Base-by-base conservation (phyloP, 176 grass and related monocot genomes). In the Ananas comosus region DNA sequence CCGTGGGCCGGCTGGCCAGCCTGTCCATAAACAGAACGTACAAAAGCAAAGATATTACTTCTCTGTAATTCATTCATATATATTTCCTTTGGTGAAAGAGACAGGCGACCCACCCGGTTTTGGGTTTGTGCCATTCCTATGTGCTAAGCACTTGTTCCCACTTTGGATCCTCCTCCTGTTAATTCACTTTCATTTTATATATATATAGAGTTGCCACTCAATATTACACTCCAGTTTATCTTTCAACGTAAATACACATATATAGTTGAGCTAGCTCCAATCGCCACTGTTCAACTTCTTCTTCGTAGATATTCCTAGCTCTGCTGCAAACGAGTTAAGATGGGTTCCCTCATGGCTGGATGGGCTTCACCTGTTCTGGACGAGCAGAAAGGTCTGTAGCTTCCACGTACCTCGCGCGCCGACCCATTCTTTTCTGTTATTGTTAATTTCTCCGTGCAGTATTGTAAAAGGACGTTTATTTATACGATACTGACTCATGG, bases 261-360 rank as follows among this genome's bases (percentile, higher is more conserved):
- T 0, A 6, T 23, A 7, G 5, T 7, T 42, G 6, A 42, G 33
- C 33, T 7, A 42, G 33, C 33, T 42, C 33, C 33, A 42, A 42
- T 42, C 33, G 33, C 33, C 4, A 7, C 0, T 42, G 33, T 42
- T 42, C 33, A 42, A 42, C 5, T 42, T 42, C 33, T 42, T 42
- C 33, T 42, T 42, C 33, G 7, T 42, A 42, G 4, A 42, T 7
- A 42, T 7, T 42, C 33, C 33, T 42, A 6, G 33, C 33, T 6
- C 22, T 23, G 22, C 5, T 42, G 33, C 33, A 6, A 42, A 42
- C 4, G 6, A 42, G 33, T 42, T 42, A 59, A 80, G 10, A 97
- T 97, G 93, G 93, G 93, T 3, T 97, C 93, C 64, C 89, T 97
- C 18, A 92, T 92, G 89, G 81, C 89, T 47, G 93, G 93, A 50